Evolutionary conservation across 2,329 filamentous ascomycete genomes (phyloP).

Genomic region (Pestalotiopsis sp.): DNA sequence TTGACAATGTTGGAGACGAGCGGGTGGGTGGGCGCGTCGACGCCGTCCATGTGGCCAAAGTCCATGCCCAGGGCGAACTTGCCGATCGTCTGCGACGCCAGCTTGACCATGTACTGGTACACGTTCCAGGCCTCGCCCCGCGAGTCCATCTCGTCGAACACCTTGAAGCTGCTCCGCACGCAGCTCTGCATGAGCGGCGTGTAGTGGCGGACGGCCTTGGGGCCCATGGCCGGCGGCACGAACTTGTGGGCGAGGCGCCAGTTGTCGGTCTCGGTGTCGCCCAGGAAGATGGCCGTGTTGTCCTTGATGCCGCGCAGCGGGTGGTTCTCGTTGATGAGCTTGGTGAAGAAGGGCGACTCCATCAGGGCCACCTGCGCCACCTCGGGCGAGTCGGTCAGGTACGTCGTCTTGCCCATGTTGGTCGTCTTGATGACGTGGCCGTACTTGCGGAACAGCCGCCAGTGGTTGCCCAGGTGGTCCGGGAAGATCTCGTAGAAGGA

Average conservation of each 20-base stretch:
- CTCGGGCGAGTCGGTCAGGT: conserved; percentile 52
- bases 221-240: conserved; percentile 58
- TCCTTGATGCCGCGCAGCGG: conserved; percentile 45
- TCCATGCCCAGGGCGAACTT: conserved; percentile 47
- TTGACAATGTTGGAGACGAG: conserved; percentile 54
- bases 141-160: conserved; percentile 53
- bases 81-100: conserved; percentile 46
- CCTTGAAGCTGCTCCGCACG: conserved; percentile 51
- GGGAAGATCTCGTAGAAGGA: conserved; percentile 58
- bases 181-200: conserved; percentile 59
- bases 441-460: conserved; percentile 54
- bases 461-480: conserved; percentile 59
- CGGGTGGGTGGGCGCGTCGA: conserved; percentile 50
- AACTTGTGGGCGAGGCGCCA: conserved; percentile 62
- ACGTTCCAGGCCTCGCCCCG: conserved; percentile 48
- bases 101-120: conserved; percentile 52
- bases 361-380: conserved; percentile 46
- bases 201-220: conserved; percentile 64
- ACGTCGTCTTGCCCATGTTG: conserved; percentile 51
- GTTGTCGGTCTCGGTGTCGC: conserved; percentile 53
- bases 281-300: conserved; percentile 44
- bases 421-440: conserved; percentile 53
- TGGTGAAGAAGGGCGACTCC: conserved; percentile 56
- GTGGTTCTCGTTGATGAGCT: conserved; percentile 52
- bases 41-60: conserved; percentile 43